Base-by-base conservation (phyloP, 306 rosid species). In the Lupinus albus region DNA sequence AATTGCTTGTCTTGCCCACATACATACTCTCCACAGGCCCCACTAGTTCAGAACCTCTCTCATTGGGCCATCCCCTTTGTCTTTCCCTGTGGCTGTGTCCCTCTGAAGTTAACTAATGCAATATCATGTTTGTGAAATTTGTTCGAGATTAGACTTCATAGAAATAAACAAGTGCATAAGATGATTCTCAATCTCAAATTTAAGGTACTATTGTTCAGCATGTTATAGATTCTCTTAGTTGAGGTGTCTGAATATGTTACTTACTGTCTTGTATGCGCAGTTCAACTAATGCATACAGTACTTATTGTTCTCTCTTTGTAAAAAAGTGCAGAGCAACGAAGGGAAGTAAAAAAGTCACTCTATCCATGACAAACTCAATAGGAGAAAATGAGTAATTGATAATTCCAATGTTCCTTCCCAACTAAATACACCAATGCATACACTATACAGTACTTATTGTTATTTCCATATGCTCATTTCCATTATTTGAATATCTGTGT, bases 391-490 rank as follows among this genome's bases (percentile, higher is more conserved):
- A 25, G 4, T 25, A 3, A 25, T 25, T 25, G 30, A 25, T 2
- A 25, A 25, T 25, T 25, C 30, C 4, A 25, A 0, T 25, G 30
- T 25, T 25, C 30, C 30, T 25, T 25, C 4, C 30, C 4, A 25
- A 25, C 30, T 25, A 25, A 25, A 25, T 25, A 25, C 30, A 25
- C 30, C 41, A 11, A 44, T 59, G 52, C 38, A 36, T 18, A 0
- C 18, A 5, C 14, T 63, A 36, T 18, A 0, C 18, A 5, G 20
- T 63, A 3, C 13, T 45, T 62, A 13, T 33, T 68, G 32, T 69
- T 61, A 48, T 38, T 10, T 35, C 3, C 35, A 28, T 45, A 21
- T 76, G 67, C 17, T 55, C 60, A 45, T 54, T 12, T 42, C 20
- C 45, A 7, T 16, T 16, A 50, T 50, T 39, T 14, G 8, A 52